phyloP scores from a whole-genome alignment of 441 rosid genomes.

The Isatis lusitanica region DNA sequence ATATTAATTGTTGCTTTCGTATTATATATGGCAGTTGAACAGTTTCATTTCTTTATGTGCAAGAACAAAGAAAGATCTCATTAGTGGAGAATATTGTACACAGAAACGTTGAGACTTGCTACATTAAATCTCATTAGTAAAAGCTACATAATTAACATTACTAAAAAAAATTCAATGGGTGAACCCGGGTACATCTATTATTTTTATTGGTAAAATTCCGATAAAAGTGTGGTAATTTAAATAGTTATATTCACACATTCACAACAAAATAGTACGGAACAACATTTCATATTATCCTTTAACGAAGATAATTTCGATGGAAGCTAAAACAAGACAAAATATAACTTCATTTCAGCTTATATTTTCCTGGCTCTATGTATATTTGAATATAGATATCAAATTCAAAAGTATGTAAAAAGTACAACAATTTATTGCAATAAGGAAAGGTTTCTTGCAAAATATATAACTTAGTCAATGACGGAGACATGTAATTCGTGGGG shows the following conservation, averaged over 20 bases:
- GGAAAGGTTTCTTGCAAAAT: not conserved
- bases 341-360: not conserved
- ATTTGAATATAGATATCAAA: not conserved
- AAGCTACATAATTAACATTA: not conserved
- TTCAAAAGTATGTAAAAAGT: not conserved
- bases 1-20: constrained; percentile 11
- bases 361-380: not conserved
- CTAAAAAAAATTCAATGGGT: not conserved
- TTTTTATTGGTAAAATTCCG: not conserved
- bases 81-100: constrained; percentile 22
- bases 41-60: constrained; percentile 18
- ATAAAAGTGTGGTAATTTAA: not conserved
- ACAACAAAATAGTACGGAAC: not conserved
- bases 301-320: not conserved
- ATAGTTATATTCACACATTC: not conserved
- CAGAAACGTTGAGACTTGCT: constrained; percentile 12
- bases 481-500: constrained; percentile 33
- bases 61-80: constrained; percentile 12
- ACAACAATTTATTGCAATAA: not conserved
- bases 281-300: not conserved
- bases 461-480: constrained; percentile 22
- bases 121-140: not conserved
- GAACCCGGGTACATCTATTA: not conserved
- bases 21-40: constrained; percentile 20
- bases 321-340: not conserved